Evolutionary conservation across 768 basidiomycete species (phyloP).

Genomic region (Tulasnella sp.): DNA sequence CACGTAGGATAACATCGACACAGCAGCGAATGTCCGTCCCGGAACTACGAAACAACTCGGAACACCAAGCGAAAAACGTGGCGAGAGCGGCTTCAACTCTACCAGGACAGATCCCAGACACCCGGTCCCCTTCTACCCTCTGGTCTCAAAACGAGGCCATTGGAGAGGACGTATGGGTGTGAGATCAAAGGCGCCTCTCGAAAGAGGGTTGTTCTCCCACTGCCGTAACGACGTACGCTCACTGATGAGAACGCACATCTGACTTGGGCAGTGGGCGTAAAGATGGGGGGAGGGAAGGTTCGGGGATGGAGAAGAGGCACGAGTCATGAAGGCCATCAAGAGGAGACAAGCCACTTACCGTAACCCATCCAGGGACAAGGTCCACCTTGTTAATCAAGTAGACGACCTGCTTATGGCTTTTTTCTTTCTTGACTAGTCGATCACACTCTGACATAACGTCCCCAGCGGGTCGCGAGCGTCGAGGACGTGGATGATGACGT

Average conservation of each 20-base stretch:
- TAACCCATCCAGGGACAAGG: constrained; percentile 97
- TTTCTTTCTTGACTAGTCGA: constrained; percentile 95
- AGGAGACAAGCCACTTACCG: constrained; percentile 53
- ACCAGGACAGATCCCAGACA: constrained; percentile 36
- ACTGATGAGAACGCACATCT: constrained; percentile 35
- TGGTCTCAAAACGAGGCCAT: constrained; percentile 37
- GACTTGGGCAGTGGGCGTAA: constrained; percentile 44
- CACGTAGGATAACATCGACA: background rate
- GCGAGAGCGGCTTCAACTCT: constrained; percentile 40
- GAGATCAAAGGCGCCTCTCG: constrained; percentile 15
- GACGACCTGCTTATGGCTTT: constrained; percentile 94
- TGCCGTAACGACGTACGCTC: constrained; percentile 43
- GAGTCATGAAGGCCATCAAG: background rate
- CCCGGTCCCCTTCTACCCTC: constrained; percentile 35
- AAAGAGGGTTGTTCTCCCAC: constrained; percentile 45
- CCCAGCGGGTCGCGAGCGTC: constrained; percentile 82
- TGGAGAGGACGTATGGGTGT: constrained; percentile 22
- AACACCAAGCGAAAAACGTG: background rate
- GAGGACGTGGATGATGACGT: constrained; percentile 90
- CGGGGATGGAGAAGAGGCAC: background rate
- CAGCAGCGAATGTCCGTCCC: constrained; percentile 39
- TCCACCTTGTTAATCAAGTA: constrained; percentile 98
- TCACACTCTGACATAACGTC: constrained; percentile 78
- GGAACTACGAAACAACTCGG: constrained; percentile 42
- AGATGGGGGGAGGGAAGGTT: background rate